Evolutionary conservation across 1,284 basidiomycete genomes (phyloP).

Genomic region (Cryptococcus sp.): DNA sequence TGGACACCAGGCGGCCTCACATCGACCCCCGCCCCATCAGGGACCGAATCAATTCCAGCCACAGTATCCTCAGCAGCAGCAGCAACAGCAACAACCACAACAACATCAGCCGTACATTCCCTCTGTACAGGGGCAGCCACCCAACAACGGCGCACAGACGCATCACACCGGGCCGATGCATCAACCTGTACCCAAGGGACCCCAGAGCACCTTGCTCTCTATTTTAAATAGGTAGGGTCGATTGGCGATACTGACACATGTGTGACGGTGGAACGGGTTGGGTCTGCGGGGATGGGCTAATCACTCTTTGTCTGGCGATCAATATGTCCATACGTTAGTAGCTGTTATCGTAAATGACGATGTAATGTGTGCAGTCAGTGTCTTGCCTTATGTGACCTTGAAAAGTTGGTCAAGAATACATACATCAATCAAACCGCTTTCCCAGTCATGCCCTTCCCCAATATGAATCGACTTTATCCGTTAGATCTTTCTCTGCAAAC

Average conservation of each 20-base stretch:
- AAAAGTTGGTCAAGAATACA: too few relatives aligned
- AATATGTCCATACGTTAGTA: too few relatives aligned
- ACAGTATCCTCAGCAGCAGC: not conserved
- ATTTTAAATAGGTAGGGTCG: not conserved
- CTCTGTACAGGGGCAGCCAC: not conserved
- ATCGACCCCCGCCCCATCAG: not conserved
- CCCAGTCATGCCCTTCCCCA: too few relatives aligned
- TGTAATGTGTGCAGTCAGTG: too few relatives aligned
- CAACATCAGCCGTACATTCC: not conserved
- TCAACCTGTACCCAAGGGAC: not conserved
- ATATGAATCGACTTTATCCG: conserved; percentile 38
- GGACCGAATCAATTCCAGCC: not conserved
- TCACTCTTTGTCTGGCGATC: too few relatives aligned
- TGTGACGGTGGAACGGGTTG: too few relatives aligned
- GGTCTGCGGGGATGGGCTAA: too few relatives aligned
- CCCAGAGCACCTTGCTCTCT: not conserved
- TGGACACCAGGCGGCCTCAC: not conserved
- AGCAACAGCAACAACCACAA: not conserved
- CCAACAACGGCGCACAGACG: not conserved
- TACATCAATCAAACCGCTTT: too few relatives aligned
- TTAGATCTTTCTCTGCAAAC: conserved; percentile 47
- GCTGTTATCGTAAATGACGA: too few relatives aligned
- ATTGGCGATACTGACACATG: too few relatives aligned
- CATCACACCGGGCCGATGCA: not conserved
- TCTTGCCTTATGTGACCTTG: too few relatives aligned